These are phyloP conservation scores for Fusarium piperis DNA, from an alignment of 2,329 filamentous ascomycete genomes.

Conservation along the genomic window DNA sequence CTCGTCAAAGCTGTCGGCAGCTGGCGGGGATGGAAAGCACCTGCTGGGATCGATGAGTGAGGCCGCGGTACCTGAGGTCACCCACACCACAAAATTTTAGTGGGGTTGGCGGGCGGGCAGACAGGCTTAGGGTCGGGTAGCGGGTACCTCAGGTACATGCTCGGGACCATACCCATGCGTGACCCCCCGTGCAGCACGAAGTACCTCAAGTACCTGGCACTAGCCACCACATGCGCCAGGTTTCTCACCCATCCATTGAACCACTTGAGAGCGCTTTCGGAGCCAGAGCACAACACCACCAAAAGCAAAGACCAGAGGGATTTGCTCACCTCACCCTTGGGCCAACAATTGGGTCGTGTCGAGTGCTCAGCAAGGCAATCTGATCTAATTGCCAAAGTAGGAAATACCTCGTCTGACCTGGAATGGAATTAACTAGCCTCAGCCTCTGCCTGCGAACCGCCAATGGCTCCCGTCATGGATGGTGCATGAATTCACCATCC, in stretches of 20 bases:
- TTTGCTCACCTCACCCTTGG: conserved; percentile 5
- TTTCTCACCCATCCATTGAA: conserved; percentile 20
- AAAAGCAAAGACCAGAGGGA: neutral
- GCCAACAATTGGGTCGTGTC: conserved; percentile 12
- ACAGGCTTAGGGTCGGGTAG: conserved; percentile 26
- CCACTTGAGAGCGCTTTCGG: conserved; percentile 13
- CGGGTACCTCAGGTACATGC: conserved; percentile 33
- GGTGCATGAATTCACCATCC: conserved; percentile 22
- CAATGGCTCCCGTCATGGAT: conserved; percentile 4
- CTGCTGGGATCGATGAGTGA: neutral
- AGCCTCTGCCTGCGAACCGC: neutral
- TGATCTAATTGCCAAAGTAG: conserved; percentile 10
- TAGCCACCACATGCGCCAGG: conserved; percentile 30
- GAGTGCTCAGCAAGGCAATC: neutral
- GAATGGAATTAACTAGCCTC: conserved; percentile 1
- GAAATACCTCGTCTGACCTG: conserved; percentile 9
- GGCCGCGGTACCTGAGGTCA: conserved; percentile 28
- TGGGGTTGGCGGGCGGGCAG: conserved; percentile 34
- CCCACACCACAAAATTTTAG: conserved; percentile 38
- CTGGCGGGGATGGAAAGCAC: conserved; percentile 17
- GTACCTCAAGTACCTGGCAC: conserved; percentile 26
- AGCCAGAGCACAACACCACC: neutral
- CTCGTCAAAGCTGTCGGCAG: conserved; percentile 11
- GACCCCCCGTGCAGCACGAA: conserved; percentile 15
- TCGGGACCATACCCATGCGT: conserved; percentile 17